Base-by-base conservation (phyloP, 2,329 filamentous ascomycete species). In the Epichloe hybrida region DNA sequence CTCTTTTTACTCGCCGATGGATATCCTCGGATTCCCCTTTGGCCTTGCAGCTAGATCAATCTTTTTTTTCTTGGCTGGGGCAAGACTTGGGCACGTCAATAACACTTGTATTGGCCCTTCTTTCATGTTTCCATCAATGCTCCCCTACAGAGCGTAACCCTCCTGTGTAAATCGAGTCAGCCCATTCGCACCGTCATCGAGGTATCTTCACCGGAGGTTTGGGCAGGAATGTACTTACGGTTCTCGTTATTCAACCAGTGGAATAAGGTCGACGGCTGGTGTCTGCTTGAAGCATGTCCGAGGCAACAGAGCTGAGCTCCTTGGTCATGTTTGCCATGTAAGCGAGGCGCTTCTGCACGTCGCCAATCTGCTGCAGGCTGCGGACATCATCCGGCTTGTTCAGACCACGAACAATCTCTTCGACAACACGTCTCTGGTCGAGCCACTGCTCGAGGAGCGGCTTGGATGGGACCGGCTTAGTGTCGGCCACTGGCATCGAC, bases 391-490 rank as follows among this genome's bases (percentile, higher is more conserved):
- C 71, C 15, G 76, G 75, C 60, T 73, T 71, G 57, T 59, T 63
- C 53, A 76, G 71, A 45, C 66, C 67, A 49, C 69, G 67, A 43
- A 83, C 69, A 40, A 85, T 76, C 54, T 72, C 72, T 58, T 84
- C 76, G 47, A 88, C 74, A 38, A 74, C 75, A 60, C 74, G 76
- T 65, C 79, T 82, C 66, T 83, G 79, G 56, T 81, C 76, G 60
- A 77, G 68, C 77, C 77, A 81, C 58, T 77, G 70, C 53, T 77
- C 71, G 49, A 74, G 64, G 46, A 76, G 67, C 36, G 73, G 71
- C 58, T 66, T 64, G 44, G 64, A 58, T 13, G 62, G 53, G 40
- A 56, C 50, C 46, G 65, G 63, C 58, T 64, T 64, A 41, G 60
- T 53, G 56, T 67, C 65, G 42, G 60, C 58, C 51, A 60, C 56